Evolutionary conservation across 495 filamentous ascomycete genomes (phyloP).

Genomic region (Lasiosphaeris hirsuta): DNA sequence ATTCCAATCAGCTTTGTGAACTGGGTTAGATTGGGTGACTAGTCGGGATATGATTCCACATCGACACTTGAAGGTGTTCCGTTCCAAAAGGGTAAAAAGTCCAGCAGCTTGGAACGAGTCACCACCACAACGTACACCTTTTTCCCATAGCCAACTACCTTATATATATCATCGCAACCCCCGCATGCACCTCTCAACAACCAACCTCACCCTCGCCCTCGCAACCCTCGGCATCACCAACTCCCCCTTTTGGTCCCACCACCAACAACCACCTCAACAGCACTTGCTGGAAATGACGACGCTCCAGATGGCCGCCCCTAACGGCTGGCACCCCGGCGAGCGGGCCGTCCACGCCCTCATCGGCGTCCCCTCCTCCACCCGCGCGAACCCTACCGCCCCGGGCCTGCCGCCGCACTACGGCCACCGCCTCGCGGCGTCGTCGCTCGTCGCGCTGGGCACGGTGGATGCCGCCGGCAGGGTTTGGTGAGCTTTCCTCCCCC

Average conservation of each 20-base stretch:
- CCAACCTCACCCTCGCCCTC: not conserved
- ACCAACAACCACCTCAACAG: not conserved
- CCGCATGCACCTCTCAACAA: not conserved
- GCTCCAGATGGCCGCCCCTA: too few species aligned
- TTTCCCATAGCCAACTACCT: not conserved
- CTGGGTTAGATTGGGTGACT: too few species aligned
- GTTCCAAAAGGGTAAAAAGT: too few species aligned
- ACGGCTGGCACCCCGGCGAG: conserved; percentile 39
- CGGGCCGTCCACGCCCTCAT: conserved; percentile 28
- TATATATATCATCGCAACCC: not conserved
- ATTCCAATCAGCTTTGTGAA: too few species aligned
- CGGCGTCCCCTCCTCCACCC: conserved; percentile 22
- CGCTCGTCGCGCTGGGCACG: conserved; percentile 67
- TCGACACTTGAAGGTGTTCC: too few species aligned
- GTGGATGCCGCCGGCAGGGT: conserved; percentile 60
- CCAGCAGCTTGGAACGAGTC: too few species aligned
- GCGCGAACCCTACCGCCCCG: conserved; percentile 59
- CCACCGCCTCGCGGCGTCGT: conserved; percentile 52
- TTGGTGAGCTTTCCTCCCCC: conserved; percentile 36
- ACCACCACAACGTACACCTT: too few species aligned
- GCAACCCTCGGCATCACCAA: not conserved
- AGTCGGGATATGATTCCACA: too few species aligned
- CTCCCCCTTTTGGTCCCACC: not conserved
- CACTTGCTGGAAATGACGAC: not conserved
- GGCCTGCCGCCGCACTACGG: conserved; percentile 53